Percentiles rank a stretch among this genome's conserved stretches.
Conservation (phyloP, 352 stramenopile genomes). For the Elongisporangium senticosum region DNA sequence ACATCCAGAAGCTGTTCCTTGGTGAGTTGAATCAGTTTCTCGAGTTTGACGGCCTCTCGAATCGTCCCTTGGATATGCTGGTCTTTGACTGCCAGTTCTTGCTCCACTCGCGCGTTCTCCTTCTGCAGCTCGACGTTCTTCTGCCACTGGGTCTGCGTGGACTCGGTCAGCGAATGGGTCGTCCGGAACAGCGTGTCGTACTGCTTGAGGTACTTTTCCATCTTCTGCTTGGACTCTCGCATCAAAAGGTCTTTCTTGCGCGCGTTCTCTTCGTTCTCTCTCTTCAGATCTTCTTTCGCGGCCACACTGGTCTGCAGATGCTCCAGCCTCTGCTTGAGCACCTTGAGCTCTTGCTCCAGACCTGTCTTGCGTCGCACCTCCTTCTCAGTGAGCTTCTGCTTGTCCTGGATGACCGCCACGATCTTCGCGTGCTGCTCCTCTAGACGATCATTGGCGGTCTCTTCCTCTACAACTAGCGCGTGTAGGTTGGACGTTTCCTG, state of each 20-base stretch:
- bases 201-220: conserved; percentile 86
- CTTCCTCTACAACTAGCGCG: conserved; percentile 51
- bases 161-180: conserved; percentile 67
- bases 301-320: conserved; percentile 30
- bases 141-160: conserved; percentile 79
- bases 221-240: conserved; percentile 79
- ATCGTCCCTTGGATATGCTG: conserved; percentile 46
- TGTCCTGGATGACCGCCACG: conserved; percentile 45
- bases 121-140: conserved; percentile 82
- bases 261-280: conserved; percentile 55
- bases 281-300: conserved; percentile 35
- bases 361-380: conserved; percentile 51
- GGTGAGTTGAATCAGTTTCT: conserved; percentile 71
- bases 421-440: conserved; percentile 46
- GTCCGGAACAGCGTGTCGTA: conserved; percentile 82
- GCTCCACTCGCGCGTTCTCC: conserved; percentile 57
- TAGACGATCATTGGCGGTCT: conserved; percentile 50
- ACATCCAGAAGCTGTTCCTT: conserved; percentile 72
- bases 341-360: conserved; percentile 70
- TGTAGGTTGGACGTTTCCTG: conserved; percentile 66
- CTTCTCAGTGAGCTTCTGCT: conserved; percentile 53
- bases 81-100: conserved; percentile 45
- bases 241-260: conserved; percentile 67
- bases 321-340: conserved; percentile 63
- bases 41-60: conserved; percentile 59